phyloP scores from a whole-genome alignment of 1,139 yeast genomes.

The Lodderomyces theae region DNA sequence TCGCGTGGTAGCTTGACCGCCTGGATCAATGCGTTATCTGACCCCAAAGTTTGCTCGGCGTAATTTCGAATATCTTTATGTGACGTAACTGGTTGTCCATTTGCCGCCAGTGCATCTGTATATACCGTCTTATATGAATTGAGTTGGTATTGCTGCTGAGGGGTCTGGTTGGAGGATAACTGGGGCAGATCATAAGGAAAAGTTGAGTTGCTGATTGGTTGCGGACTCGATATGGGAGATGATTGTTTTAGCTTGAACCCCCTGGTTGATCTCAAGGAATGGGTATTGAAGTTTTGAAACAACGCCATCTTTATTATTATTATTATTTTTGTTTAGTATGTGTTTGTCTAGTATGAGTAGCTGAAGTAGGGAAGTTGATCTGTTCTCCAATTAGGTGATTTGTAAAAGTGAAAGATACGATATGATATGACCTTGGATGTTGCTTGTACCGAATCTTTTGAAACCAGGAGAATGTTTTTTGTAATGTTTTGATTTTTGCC shows the following conservation, averaged over 20 bases:
- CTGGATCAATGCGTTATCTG: constrained; percentile 84
- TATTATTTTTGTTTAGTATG: no score
- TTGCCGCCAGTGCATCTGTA: constrained; percentile 25
- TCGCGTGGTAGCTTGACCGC: constrained; percentile 94
- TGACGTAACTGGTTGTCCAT: constrained; percentile 47
- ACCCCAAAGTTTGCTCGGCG: constrained; percentile 93
- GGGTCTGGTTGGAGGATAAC: constrained; percentile 19
- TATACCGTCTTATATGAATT: constrained; percentile 29
- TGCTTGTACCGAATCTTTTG: no score
- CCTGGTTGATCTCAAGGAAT: constrained; percentile 51
- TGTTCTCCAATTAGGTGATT: no score
- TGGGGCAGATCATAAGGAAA: constrained; percentile 5
- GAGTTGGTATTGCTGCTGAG: constrained; percentile 25
- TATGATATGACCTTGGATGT: no score
- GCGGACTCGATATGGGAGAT: constrained; percentile 45
- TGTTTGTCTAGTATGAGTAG: no score
- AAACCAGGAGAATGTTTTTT: no score
- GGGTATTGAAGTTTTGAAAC: constrained; percentile 58
- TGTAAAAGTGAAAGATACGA: not conserved
- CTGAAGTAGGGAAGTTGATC: no score
- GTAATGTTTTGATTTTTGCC: constrained; percentile 8
- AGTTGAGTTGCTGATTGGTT: constrained; percentile 27
- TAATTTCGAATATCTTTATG: constrained; percentile 75
- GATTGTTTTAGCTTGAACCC: constrained; percentile 49
- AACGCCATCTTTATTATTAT: constrained; percentile 40